Base-by-base conservation (phyloP, 495 filamentous ascomycete species). In the Penicillium daleae region DNA sequence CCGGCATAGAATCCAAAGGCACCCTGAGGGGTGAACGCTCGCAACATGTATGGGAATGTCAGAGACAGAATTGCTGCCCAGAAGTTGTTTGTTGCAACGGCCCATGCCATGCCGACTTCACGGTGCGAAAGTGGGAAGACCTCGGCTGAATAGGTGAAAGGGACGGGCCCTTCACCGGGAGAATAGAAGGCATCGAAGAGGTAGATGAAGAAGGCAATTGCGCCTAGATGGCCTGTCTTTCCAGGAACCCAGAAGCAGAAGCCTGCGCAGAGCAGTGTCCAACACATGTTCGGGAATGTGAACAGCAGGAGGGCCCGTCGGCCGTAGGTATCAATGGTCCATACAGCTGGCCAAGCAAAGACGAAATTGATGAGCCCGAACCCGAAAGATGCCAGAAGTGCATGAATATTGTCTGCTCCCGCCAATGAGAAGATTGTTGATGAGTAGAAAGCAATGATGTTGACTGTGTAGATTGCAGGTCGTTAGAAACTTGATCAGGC, bases 271-370 rank as follows among this genome's bases (percentile, higher is more conserved):
- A 94, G 80, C 10, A 94, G 76, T 26, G 89, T 89, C 89, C 89
- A 91, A 35, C 82, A 86, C 91, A 95, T 94, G 48, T 92, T 82
- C 0, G 92, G 92, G 74, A 94, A 94, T 12, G 92, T 96, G 73
- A 92, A 90, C 6, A 95, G 83, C 1, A 95, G 83, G 1, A 96
- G 82, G 17, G 81, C 80, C 24, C 92, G 85, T 35, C 92, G 88
- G 10, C 92, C 92, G 52, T 87, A 94, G 10, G 89, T 92, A 74
- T 96, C 92, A 65, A 96, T 96, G 8, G 90, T 92, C 78, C 83
- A 91, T 31, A 96, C 81, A 6, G 92, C 91, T 1, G 92, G 91
- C 77, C 86, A 91, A 51, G 91, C 90, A 66, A 95, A 95, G n/a
- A 90, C 49, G 73, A 90, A 94, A 75, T 95, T 93, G 65, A 94